Conservation (phyloP, 192 early-diverging fungal genomes). For the Backusella sp. region DNA sequence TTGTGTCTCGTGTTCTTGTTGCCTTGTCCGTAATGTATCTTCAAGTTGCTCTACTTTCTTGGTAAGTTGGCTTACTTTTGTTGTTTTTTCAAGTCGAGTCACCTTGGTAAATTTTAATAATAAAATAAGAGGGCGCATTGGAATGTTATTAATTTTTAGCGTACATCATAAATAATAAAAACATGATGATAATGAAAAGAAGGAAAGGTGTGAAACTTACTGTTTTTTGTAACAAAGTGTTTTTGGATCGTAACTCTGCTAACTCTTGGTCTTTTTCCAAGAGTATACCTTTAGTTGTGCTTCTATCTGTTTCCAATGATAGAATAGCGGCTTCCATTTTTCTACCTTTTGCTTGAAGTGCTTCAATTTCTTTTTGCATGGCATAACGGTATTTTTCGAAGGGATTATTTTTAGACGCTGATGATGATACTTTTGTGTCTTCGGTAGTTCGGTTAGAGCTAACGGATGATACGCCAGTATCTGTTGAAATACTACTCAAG, state of each 20-base stretch:
- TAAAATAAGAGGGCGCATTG: not conserved
- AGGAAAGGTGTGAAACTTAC: not conserved
- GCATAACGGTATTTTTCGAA: constrained; percentile 21
- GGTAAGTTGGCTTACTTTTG: constrained; percentile 12
- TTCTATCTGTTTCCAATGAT: constrained; percentile 13
- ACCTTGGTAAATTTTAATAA: not conserved
- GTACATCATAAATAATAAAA: not conserved
- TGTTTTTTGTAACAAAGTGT: constrained; percentile 14
- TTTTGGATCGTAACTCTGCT: constrained; percentile 18
- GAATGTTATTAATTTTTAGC: constrained; percentile 1
- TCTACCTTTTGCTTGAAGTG: constrained; percentile 17
- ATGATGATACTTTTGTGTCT: not conserved
- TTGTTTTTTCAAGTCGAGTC: constrained; percentile 15
- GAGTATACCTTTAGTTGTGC: not conserved
- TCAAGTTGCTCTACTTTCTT: constrained; percentile 21
- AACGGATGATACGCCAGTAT: constrained; percentile 1
- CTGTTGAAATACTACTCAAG: constrained; percentile 14
- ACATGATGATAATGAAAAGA: too few species aligned
- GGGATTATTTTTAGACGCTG: not conserved
- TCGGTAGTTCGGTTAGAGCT: constrained; percentile 17
- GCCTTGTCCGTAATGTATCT: not conserved
- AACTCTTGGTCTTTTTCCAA: constrained; percentile 18
- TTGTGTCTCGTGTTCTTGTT: not conserved
- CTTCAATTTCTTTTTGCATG: constrained; percentile 29
- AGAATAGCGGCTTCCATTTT: constrained; percentile 17